Evolutionary conservation across 2,329 filamentous ascomycete genomes (phyloP).

Genomic region (Allantophomopsis cytisporea): DNA sequence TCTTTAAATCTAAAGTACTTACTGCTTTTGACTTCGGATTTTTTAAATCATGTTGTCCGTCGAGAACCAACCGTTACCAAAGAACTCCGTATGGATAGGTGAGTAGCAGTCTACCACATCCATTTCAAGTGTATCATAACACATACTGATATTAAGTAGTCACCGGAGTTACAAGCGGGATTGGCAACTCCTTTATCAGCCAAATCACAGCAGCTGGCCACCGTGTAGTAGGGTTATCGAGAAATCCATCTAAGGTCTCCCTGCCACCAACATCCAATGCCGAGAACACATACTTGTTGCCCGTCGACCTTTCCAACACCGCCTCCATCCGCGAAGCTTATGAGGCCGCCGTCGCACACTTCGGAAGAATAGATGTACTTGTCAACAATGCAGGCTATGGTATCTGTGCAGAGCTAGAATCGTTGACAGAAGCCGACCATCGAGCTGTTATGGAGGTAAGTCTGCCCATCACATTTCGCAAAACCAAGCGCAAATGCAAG

Average conservation of each 20-base stretch:
- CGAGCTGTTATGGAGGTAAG: not conserved
- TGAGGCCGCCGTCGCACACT: constrained; percentile 25
- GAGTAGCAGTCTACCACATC: too few species aligned
- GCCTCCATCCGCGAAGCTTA: constrained; percentile 10
- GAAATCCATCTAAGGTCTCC: not conserved
- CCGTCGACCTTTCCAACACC: not conserved
- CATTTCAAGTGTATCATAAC: too few species aligned
- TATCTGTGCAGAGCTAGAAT: constrained; percentile 33
- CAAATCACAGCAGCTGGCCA: not conserved
- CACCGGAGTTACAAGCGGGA: not conserved
- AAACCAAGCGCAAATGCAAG: not conserved
- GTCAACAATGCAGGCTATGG: constrained; percentile 46
- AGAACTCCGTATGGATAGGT: too few species aligned
- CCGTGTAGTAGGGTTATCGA: not conserved
- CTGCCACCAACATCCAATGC: not conserved
- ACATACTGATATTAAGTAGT: not conserved
- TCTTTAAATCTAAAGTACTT: too few species aligned
- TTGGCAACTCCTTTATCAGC: not conserved
- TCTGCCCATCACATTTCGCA: not conserved
- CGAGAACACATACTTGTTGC: not conserved
- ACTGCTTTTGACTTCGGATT: too few species aligned
- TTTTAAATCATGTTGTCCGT: too few species aligned
- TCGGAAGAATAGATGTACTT: constrained; percentile 40
- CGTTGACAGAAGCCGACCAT: not conserved
- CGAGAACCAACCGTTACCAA: too few species aligned